Evolutionary conservation across 1,139 yeast genomes (phyloP), one percentile per base, ranked within the genome.

Genomic region (Suhomyces ambrosiae): DNA sequence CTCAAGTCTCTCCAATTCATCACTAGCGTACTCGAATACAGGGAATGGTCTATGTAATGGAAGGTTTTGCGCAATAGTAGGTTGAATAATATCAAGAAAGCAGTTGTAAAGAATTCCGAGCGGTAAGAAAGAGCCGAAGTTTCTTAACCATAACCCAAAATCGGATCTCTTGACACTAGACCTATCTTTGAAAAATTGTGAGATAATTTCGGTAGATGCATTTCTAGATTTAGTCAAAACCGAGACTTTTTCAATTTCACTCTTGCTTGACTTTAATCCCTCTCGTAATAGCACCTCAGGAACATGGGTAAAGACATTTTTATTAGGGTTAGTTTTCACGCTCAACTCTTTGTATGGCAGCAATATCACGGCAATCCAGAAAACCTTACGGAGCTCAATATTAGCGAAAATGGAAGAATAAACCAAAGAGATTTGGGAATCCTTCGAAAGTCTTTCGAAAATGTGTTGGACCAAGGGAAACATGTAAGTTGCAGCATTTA

Each of bases 221-320:
- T 42, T 46, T 12, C 53, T 37, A 23, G 55, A 41, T 12, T 47
- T 47, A 13, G 61, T 54, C 14, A 79, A 60, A 28, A 65, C 61
- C 1, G 79, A 58, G 1, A 80, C 75, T 9, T 70, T 60, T 3
- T 74, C 79, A 10, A 79, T 79, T 27, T 81, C 83, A 30, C 61
- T 59, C 36, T 76, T 75, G 11, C 89, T 80, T 40, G 82, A 71
- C 51, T 84, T 82, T 27, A 90, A 60, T 0, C 95, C 92, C 40
- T 86, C 89, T 46, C 80, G 74, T 25, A 86, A 58, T 2, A 86
- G 69, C 17, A 71, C 50, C 31, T 64, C 71, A 2, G 60, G 63
- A 7, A 57, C 58, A 25, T 53, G 57, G 4, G 50, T 23, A 33
- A 50, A 44, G 42, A 44, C 38, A 30, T 44, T 53, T 42, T 65